Evolutionary conservation across 176 grass and related monocot genomes (phyloP).

Genomic region (Oropetium thomaeum): DNA sequence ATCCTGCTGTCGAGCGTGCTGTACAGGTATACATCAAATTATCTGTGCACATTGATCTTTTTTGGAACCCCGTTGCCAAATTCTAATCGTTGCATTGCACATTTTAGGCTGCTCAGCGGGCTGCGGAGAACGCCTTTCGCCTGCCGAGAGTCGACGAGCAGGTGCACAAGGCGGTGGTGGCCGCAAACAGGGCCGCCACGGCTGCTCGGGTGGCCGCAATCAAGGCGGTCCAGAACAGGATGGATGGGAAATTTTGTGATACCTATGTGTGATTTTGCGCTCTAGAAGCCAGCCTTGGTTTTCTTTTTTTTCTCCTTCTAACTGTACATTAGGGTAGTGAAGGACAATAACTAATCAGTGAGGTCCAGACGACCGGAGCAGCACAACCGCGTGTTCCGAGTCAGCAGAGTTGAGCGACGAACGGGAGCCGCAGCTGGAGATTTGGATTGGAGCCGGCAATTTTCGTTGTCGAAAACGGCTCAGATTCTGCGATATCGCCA

Average conservation of each 20-base stretch:
- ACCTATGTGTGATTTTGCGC: slow-evolving; percentile 51
- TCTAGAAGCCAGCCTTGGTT: slow-evolving; percentile 19
- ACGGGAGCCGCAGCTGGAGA: slow-evolving; percentile 27
- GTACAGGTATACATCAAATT: slow-evolving; percentile 47
- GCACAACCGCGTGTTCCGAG: slow-evolving; percentile 51
- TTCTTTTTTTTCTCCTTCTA: slow-evolving; percentile 25
- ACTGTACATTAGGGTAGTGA: slow-evolving; percentile 64
- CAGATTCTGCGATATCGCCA: slow-evolving; percentile 6
- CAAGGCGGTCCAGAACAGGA: slow-evolving; percentile 73
- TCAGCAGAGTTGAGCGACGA: slow-evolving; percentile 50
- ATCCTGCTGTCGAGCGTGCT: slow-evolving; percentile 38
- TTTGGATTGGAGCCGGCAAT: slow-evolving; percentile 25
- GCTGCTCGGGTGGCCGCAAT: slow-evolving; percentile 54
- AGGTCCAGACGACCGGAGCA: slow-evolving; percentile 49
- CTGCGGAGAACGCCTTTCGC: slow-evolving; percentile 25
- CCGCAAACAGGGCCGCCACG: slow-evolving; percentile 47
- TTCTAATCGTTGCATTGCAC: slow-evolving; percentile 29
- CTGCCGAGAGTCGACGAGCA: slow-evolving; percentile 52
- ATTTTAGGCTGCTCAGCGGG: slow-evolving; percentile 44
- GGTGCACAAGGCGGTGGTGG: slow-evolving; percentile 53
- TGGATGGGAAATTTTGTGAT: slow-evolving; percentile 67
- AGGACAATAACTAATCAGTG: slow-evolving; percentile 57
- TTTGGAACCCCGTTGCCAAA: not conserved
- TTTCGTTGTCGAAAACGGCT: slow-evolving; percentile 28
- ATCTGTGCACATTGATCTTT: not conserved